Evolutionary conservation across 1,284 basidiomycete species (phyloP).

Genomic region (Sanghuangporus sanghuang): DNA sequence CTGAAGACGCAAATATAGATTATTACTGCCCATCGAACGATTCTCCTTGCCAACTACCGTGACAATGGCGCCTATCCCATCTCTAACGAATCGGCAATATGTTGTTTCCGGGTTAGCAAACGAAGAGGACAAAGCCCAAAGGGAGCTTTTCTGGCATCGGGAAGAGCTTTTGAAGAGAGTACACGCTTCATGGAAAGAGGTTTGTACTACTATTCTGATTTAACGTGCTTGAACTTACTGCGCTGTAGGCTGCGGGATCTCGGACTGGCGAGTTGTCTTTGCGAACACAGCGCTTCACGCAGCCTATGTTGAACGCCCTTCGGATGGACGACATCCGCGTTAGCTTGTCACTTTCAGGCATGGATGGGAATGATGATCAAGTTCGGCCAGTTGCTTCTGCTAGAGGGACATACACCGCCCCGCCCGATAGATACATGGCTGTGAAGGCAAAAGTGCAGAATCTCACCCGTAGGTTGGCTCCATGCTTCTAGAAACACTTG

Average conservation of each 20-base stretch:
- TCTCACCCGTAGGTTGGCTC: constrained; percentile 19
- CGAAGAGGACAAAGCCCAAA: constrained; percentile 55
- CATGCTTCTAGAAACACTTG: background rate
- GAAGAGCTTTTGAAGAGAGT: constrained; percentile 75
- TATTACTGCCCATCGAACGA: constrained; percentile 76
- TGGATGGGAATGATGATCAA: constrained; percentile 25
- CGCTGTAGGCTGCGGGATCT: constrained; percentile 61
- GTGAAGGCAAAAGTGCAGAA: constrained; percentile 23
- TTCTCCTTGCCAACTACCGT: constrained; percentile 55
- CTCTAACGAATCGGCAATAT: constrained; percentile 86
- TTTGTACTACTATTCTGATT: constrained; percentile 28
- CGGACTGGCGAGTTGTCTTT: constrained; percentile 73
- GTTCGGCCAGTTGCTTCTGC: constrained; percentile 34
- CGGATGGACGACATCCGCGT: constrained; percentile 59
- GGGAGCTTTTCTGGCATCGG: constrained; percentile 91
- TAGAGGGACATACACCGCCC: constrained; percentile 43
- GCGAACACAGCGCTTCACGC: constrained; percentile 68
- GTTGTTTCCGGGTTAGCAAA: constrained; percentile 67
- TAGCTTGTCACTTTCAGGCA: constrained; percentile 43
- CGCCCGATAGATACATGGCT: constrained; percentile 24
- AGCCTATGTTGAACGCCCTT: constrained; percentile 71
- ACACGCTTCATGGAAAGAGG: constrained; percentile 79
- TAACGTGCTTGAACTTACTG: background rate
- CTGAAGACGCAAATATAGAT: constrained; percentile 35
- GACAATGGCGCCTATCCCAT: constrained; percentile 69